Evolutionary conservation across 768 basidiomycete genomes (phyloP).

Genomic region (Mycena capillaripes): DNA sequence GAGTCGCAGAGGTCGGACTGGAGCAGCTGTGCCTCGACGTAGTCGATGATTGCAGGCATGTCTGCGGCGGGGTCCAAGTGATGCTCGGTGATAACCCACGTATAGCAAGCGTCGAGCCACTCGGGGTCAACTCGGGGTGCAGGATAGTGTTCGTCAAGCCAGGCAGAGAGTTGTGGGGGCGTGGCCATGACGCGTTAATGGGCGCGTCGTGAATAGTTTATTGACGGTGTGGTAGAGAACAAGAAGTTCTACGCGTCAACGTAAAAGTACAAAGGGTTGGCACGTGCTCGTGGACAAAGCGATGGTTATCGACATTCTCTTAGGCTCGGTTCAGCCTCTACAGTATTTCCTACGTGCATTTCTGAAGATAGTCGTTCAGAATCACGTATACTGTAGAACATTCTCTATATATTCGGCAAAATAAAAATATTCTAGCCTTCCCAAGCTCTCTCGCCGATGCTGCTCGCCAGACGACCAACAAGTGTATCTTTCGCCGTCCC

Average conservation of each 20-base stretch:
- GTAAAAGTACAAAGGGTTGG: conserved; percentile 9
- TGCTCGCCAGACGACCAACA: conserved; percentile 48
- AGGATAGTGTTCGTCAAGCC: conserved; percentile 69
- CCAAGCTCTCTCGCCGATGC: conserved; percentile 40
- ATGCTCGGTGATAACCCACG: conserved; percentile 69
- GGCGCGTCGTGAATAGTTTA: conserved; percentile 12
- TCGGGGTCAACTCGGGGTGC: conserved; percentile 76
- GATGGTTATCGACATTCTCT: too few relatives aligned
- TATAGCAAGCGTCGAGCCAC: conserved; percentile 83
- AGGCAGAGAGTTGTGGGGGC: conserved; percentile 57
- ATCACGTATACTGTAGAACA: too few relatives aligned
- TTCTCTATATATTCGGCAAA: background rate
- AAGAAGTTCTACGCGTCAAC: conserved; percentile 16
- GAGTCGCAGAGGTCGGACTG: conserved; percentile 82
- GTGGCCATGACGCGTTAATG: conserved; percentile 42
- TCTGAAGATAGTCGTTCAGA: too few relatives aligned
- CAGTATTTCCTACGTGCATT: too few relatives aligned
- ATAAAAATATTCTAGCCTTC: background rate
- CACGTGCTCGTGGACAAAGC: conserved; percentile 25
- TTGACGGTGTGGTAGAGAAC: conserved; percentile 5
- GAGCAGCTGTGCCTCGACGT: conserved; percentile 77
- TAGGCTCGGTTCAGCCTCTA: too few relatives aligned
- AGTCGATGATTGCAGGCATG: conserved; percentile 65
- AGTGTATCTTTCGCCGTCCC: conserved; percentile 48
- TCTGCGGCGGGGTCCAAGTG: conserved; percentile 60